These are phyloP conservation scores for Paramecium octaurelia DNA, from an alignment of 73 alveolate species.

Conservation along the genomic window DNA sequence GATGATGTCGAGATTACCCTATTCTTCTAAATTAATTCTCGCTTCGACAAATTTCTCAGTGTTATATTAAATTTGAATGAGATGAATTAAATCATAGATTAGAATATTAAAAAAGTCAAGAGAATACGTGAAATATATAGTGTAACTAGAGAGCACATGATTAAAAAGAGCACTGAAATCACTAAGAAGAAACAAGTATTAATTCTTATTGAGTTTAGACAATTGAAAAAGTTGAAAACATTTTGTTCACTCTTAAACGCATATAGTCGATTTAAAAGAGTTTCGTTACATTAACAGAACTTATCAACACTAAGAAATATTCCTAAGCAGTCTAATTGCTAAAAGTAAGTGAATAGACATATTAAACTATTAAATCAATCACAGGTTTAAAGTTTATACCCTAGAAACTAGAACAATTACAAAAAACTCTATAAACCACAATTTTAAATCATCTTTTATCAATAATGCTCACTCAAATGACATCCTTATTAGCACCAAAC, in stretches of 20 bases:
- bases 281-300: neutral
- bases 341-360: neutral
- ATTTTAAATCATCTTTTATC: neutral
- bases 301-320: neutral
- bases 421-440: neutral
- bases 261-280: neutral
- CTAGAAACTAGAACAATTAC: neutral
- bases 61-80: neutral
- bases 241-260: neutral
- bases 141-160: neutral
- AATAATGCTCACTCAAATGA: neutral
- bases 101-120: neutral
- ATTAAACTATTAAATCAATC: neutral
- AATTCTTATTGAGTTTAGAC: neutral
- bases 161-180: neutral
- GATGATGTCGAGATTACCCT: conserved; percentile 37
- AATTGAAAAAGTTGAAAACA: neutral
- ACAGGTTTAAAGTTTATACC: neutral
- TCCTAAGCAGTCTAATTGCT: neutral
- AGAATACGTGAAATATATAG: neutral
- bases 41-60: neutral
- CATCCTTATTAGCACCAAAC: neutral
- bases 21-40: conserved; percentile 14
- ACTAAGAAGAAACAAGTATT: conserved; percentile 9
- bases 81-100: conserved; percentile 18